Percentiles rank a stretch among this genome's conserved stretches.
Evolutionary conservation across 2,329 filamentous ascomycete species (phyloP).

Genomic region (Calonectria henricotiae): DNA sequence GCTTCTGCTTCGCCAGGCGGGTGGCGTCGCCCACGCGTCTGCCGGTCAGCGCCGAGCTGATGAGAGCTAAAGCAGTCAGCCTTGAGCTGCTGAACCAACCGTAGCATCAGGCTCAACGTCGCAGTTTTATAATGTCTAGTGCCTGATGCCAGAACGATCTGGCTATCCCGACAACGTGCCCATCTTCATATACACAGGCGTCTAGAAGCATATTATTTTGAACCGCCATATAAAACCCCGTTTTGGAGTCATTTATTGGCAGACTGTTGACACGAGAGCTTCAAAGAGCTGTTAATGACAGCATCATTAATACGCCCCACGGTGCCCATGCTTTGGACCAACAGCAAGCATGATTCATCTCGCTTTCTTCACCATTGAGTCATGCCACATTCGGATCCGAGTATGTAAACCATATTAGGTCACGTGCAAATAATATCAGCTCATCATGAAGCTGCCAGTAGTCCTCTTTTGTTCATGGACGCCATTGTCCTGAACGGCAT

Average conservation of each 20-base stretch:
- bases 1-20: slow-evolving; percentile 48
- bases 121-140: no score
- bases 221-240: neutral
- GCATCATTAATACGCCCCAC: neutral
- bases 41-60: slow-evolving; percentile 37
- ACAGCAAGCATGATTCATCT: slow-evolving; percentile 3
- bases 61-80: slow-evolving; percentile 31
- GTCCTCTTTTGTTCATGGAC: neutral
- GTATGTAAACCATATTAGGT: neutral
- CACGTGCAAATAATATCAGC: neutral
- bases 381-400: slow-evolving; percentile 12
- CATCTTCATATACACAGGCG: neutral
- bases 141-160: neutral
- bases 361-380: neutral
- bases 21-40: slow-evolving; percentile 47
- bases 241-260: neutral
- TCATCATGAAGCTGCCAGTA: slow-evolving; percentile 3
- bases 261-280: neutral
- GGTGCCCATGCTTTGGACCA: slow-evolving; percentile 1
- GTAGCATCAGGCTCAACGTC: no score
- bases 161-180: no score
- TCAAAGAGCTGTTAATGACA: neutral
- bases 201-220: neutral
- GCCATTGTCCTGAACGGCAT: neutral
- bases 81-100: slow-evolving; percentile 13